A percentile compares a stretch with the other conserved stretches of the same genome.
Evolutionary conservation across 176 grass and related monocot genomes (phyloP).

Genomic region (Oryza nivara): DNA sequence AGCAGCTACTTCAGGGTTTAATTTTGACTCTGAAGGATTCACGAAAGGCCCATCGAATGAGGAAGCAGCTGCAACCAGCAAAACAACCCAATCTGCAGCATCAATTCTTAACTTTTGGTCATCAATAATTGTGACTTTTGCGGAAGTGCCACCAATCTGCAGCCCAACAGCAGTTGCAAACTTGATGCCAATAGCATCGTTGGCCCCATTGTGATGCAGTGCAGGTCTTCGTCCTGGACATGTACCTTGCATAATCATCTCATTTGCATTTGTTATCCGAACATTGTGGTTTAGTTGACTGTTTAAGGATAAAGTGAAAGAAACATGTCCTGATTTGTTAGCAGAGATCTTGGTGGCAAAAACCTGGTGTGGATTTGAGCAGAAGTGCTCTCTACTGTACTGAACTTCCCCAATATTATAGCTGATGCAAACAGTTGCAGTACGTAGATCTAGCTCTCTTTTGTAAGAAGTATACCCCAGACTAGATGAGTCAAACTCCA

Average conservation of each 20-base stretch:
- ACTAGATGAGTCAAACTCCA: slow-evolving; percentile 52
- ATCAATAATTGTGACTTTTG: slow-evolving; percentile 40
- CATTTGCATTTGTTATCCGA: slow-evolving; percentile 38
- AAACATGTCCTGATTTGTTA: slow-evolving; percentile 55
- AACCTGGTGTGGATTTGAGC: slow-evolving; percentile 68
- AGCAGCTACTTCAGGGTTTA: slow-evolving; percentile 53
- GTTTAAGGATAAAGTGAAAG: slow-evolving; percentile 57
- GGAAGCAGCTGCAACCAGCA: slow-evolving; percentile 65
- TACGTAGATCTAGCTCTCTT: slow-evolving; percentile 77
- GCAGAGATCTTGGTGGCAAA: slow-evolving; percentile 65
- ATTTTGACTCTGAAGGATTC: slow-evolving; percentile 65
- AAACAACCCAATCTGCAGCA: slow-evolving; percentile 65
- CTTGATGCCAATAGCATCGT: slow-evolving; percentile 56
- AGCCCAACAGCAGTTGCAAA: slow-evolving; percentile 63
- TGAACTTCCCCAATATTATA: slow-evolving; percentile 59
- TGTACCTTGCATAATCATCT: slow-evolving; percentile 66
- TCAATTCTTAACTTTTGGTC: slow-evolving; percentile 62
- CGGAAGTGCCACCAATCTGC: slow-evolving; percentile 33
- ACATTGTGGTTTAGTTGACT: slow-evolving; percentile 57
- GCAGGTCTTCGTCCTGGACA: slow-evolving; percentile 51
- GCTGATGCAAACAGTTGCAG: slow-evolving; percentile 45
- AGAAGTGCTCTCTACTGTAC: slow-evolving; percentile 77
- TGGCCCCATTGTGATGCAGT: slow-evolving; percentile 8
- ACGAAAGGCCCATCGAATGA: slow-evolving; percentile 66
- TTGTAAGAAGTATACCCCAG: slow-evolving; percentile 51